Base-by-base conservation (phyloP, 208 protist species). In the Acanthamoeba divionensis region DNA sequence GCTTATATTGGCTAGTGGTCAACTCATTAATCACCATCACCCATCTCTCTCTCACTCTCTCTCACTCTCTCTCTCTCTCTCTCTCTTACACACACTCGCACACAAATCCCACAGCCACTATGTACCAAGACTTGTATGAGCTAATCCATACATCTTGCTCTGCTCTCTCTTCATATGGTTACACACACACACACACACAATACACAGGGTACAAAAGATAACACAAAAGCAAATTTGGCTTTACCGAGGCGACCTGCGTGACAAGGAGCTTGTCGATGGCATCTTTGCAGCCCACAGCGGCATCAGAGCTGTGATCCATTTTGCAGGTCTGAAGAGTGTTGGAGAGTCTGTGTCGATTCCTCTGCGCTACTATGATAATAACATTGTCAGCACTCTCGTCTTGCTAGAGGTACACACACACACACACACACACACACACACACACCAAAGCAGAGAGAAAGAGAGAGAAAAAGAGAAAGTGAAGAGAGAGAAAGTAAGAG, bases 331-430 rank as follows among this genome's bases (percentile, higher is more conserved):
- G 2, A 98, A 98, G 90, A 95, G 96, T 44, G 98, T 99, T 8
- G 95, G 96, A 7, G 98, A 99, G 91, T 98, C 95, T 71, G 95
- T 97, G 41, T 54, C 55, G 31, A 93, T 98, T 63, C 98, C 98
- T 24, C 83, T 98, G 31, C 67, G 91, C 2, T 99, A 99, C 93
- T 99, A 98, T 93, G 93, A 98, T 48, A 99, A 98, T 93, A 99
- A 99, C 91, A 95, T 99, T 26, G 93, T 94, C 18, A 97, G 98
- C 24, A 98, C 97, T 52, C 66, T 98, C 33, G 92, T 93, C 77
- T 90, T 99, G 31, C 92, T 99, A 21, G 91, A 98, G 89, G 92
- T 94, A 18, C 98, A 98, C 97, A 91, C 89, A 7, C 62, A 91
- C 79, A 91, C 97, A 89, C 66, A 94, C 12, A n/a, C n/a, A n/a